Base-by-base conservation (phyloP, 176 grass and related monocot genomes). In the Microstegium vimineum region DNA sequence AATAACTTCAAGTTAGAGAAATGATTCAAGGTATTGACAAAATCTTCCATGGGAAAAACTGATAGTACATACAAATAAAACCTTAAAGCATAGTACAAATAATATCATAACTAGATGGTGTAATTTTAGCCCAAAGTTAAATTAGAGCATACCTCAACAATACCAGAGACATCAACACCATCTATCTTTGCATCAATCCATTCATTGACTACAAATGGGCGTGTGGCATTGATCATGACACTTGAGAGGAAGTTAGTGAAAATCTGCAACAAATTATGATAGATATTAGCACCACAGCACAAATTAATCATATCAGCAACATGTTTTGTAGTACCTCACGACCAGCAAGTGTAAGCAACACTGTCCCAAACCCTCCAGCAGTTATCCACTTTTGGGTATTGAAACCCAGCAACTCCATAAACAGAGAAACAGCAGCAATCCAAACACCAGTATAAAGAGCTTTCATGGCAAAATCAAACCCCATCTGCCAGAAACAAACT, bases 161-260 rank as follows among this genome's bases (percentile, higher is more conserved):
- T 95, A 43, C 93, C 93, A 86, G 96, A 99, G 62, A 99, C 70
- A 56, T 99, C 89, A 92, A 95, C 92, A 68, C 96, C 93, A 79
- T 99, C 96, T 45, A 99, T 95, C 69, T 93, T 99, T 72, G 91
- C 69, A 74, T 93, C 88, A 59, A 99, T 95, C 96, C 96, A 94
- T 86, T 95, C 96, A 90, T 95, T 95, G 75, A 91, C 56, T 70
- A 92, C 80, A 93, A 99, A 95, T 78, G 96, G 91, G 26, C 96
- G 93, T 20, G 93, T 99, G 6, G 96, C 96, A 87, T 95, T 94
- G 73, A 95, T 99, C 96, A 95, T 99, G 49, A 95, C 85, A 99
- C 96, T 93, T 11, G 93, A 95, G 56, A 99, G 91, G 77, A 99
- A 99, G 69, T 99, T 99, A 13, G 93, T 99, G 57, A 99, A 99